Conservation (phyloP, 495 filamentous ascomycete genomes). For the Neurospora africana region DNA sequence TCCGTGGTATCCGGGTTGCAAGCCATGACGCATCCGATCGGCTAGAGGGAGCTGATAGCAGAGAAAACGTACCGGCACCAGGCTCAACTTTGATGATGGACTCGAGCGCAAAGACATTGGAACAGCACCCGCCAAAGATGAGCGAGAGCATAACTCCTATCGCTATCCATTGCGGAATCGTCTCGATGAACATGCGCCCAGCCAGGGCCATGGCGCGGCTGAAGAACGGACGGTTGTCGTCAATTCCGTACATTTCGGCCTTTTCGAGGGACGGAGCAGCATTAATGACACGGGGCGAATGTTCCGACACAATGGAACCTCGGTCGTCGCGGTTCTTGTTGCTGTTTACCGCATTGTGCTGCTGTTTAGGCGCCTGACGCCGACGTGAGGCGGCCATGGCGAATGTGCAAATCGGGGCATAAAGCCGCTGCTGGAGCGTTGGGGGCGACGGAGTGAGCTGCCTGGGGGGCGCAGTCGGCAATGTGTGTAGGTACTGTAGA, state of each 20-base stretch:
- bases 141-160: conserved; percentile 64
- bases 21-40: conserved; percentile 1
- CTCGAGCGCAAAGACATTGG: conserved; percentile 95
- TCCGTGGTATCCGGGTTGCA: background rate
- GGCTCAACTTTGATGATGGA: conserved; percentile 83
- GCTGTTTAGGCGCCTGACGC: conserved; percentile 24
- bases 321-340: conserved; percentile 26
- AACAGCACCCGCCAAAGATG: conserved; percentile 96
- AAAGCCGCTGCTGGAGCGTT: conserved; percentile 1
- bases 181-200: conserved; percentile 47
- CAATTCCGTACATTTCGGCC: conserved; percentile 45
- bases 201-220: conserved; percentile 43
- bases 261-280: conserved; percentile 45
- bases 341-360: conserved; percentile 20
- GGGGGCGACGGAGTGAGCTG: background rate
- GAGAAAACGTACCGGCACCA: conserved; percentile 40
- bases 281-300: conserved; percentile 41
- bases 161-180: conserved; percentile 57
- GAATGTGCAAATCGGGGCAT: conserved; percentile 14
- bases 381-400: conserved; percentile 25
- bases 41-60: background rate
- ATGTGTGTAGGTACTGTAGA: background rate
- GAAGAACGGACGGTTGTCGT: conserved; percentile 42
- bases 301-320: conserved; percentile 16
- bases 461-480: background rate